A percentile compares a stretch with the other conserved stretches of the same genome.
Evolutionary conservation across 768 basidiomycete genomes (phyloP).

Genomic region (Obba rivulosa): DNA sequence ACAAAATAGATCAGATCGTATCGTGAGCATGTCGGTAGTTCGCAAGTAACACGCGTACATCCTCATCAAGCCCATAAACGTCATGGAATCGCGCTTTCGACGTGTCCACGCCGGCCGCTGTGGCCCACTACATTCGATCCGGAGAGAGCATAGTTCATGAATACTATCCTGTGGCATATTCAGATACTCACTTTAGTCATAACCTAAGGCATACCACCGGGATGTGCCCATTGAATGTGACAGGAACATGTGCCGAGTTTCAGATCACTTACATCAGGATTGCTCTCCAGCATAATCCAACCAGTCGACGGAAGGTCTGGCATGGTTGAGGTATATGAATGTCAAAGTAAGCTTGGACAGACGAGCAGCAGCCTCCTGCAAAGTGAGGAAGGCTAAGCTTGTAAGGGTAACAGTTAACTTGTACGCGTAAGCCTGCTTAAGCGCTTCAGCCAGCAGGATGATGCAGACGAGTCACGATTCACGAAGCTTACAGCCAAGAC

Average conservation of each 20-base stretch:
- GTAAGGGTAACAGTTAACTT: too few species aligned
- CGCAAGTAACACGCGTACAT: conserved; percentile 32
- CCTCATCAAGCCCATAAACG: conserved; percentile 67
- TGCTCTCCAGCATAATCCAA: conserved; percentile 83
- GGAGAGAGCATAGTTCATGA: background rate
- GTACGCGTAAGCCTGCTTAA: too few species aligned
- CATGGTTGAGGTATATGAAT: too few species aligned
- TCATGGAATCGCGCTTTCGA: conserved; percentile 54
- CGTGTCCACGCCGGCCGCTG: conserved; percentile 56
- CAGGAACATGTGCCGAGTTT: conserved; percentile 9
- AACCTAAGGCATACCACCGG: conserved; percentile 28
- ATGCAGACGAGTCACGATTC: too few species aligned
- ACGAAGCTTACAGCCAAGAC: too few species aligned
- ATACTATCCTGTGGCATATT: background rate
- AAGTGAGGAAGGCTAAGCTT: too few species aligned
- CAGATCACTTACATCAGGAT: conserved; percentile 47
- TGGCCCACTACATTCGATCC: conserved; percentile 49
- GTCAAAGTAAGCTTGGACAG: too few species aligned
- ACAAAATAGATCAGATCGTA: conserved; percentile 1
- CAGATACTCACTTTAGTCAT: conserved; percentile 37
- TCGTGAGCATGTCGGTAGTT: background rate
- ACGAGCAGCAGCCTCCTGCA: too few species aligned
- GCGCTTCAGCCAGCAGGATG: too few species aligned
- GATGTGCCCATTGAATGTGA: conserved; percentile 4
- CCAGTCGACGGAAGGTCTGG: background rate